Conservation (phyloP, 2,329 filamentous ascomycete species). For the Rhinocladiella mackenziei region DNA sequence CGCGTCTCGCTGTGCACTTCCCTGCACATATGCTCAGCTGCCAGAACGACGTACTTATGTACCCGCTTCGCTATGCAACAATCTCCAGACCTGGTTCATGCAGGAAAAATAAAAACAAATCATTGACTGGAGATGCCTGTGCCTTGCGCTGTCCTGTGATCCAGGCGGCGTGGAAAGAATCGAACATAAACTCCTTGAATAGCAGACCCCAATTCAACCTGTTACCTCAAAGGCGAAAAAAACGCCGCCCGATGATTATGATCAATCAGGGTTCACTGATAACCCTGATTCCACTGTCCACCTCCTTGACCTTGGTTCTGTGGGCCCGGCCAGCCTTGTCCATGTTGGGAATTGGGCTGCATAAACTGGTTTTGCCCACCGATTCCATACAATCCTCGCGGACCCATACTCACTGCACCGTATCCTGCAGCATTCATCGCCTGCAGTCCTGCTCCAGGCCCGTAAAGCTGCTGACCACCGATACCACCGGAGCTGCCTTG, state of each 20-base stretch:
- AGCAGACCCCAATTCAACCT: background rate
- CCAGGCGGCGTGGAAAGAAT: constrained; percentile 13
- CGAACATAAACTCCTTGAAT: constrained; percentile 4
- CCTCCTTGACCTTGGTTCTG: constrained; percentile 20
- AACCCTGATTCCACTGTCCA: constrained; percentile 25
- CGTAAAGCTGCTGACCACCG: constrained; percentile 27
- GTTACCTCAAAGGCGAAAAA: background rate
- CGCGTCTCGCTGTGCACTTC: constrained; percentile 18
- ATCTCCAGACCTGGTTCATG: constrained; percentile 8
- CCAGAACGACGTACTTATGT: constrained; percentile 3
- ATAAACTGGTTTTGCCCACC: constrained; percentile 26
- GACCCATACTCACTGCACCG: constrained; percentile 23
- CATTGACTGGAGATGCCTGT: constrained; percentile 17
- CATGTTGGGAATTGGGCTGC: constrained; percentile 25
- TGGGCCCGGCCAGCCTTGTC: constrained; percentile 26
- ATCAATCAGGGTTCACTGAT: constrained; percentile 14
- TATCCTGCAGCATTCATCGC: constrained; percentile 28
- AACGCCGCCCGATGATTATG: background rate
- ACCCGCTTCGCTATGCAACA: constrained; percentile 20
- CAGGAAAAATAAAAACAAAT: constrained; percentile 10
- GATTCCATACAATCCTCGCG: constrained; percentile 26
- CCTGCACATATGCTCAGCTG: background rate
- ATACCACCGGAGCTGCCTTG: constrained; percentile 22
- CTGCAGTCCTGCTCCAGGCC: constrained; percentile 28
- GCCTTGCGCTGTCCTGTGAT: constrained; percentile 24